Base-by-base conservation (phyloP, 495 filamentous ascomycete genomes). In the Glutinoglossum americanum region DNA sequence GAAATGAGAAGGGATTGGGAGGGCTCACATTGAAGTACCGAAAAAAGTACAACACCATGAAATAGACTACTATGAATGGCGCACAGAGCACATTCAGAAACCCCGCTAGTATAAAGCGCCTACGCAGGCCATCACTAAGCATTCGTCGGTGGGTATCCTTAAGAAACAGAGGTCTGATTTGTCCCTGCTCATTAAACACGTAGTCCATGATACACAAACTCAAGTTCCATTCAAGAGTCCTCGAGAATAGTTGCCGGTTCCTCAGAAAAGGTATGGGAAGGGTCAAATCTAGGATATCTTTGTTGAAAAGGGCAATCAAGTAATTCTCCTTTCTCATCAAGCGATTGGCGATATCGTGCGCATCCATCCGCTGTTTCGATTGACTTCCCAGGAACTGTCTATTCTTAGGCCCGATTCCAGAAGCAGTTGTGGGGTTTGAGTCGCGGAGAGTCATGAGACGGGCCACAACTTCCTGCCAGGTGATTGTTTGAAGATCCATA, bases 251-350 rank as follows among this genome's bases (percentile, higher is more conserved):
- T 60, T 88, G 85, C 45, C 83, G 75, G 55, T 83, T 84, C 45
- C 78, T 73, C 7, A 96, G 64, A 57, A 95, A 90, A 0, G 92
- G 92, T 7, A 98, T 68, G 3, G 86, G 87, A 17, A 94, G 75
- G 0, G 84, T 85, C 26, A 95, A 73, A 67, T 98, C 83, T 33
- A 98, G 68, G 32, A 96, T 80, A 41, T 96, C 90, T 67, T 97
- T 97, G 70, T 98, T 98, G 69, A 96, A 84, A 54, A 98, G 66
- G 10, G 93, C 92, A 64, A 98, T 96, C 61, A 95, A 71, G 62
- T 95, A 98, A 63, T 98, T 98, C 59, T 95, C 92, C 64, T 84
- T 82, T 61, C 92, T 83, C 92, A 98, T 97, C 53, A 98, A 69
- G 51, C 92, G 81, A 65, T 96, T 98, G 8, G 92, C 93, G 67